A percentile compares a stretch with the other conserved stretches of the same genome.
Evolutionary conservation across 2,329 filamentous ascomycete genomes (phyloP).

Genomic region (Aspergillus intermedius): DNA sequence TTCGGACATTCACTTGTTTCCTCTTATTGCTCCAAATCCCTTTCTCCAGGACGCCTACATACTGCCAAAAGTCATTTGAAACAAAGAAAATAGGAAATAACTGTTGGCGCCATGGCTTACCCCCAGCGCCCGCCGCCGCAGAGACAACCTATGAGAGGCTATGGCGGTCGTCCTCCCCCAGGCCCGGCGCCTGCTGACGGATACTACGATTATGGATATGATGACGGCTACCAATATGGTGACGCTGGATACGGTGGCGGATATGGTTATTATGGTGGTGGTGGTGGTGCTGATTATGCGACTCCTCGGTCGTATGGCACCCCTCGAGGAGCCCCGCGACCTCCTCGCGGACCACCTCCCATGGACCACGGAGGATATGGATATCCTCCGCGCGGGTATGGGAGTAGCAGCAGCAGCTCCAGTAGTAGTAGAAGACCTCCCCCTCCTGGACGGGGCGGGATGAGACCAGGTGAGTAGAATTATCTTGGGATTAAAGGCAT

Average conservation of each 20-base stretch:
- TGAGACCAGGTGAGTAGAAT: slow-evolving; percentile 28
- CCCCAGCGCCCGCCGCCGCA: slow-evolving; percentile 25
- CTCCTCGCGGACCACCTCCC: slow-evolving; percentile 23
- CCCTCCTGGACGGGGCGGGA: slow-evolving; percentile 19
- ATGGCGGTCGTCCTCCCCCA: slow-evolving; percentile 19
- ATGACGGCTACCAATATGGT: slow-evolving; percentile 15
- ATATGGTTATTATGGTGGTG: slow-evolving; percentile 19
- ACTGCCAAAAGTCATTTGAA: neutral
- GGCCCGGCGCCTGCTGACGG: slow-evolving; percentile 17
- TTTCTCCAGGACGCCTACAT: neutral
- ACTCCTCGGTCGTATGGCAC: slow-evolving; percentile 20
- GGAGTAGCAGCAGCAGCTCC: slow-evolving; percentile 8
- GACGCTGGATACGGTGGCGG: slow-evolving; percentile 21
- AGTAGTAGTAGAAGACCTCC: slow-evolving; percentile 22
- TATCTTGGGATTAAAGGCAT: neutral
- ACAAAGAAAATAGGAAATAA: neutral
- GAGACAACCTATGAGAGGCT: slow-evolving; percentile 24
- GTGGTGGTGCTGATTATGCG: slow-evolving; percentile 21
- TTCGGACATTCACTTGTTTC: neutral
- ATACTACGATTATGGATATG: slow-evolving; percentile 24
- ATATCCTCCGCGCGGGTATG: slow-evolving; percentile 16
- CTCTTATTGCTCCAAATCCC: neutral
- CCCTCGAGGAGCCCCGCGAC: slow-evolving; percentile 22
- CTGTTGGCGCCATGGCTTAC: slow-evolving; percentile 29
- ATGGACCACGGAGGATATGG: slow-evolving; percentile 18